Evolutionary conservation across 352 stramenopile genomes (phyloP), one percentile per base, ranked within the genome.

Genomic region (Halophytophthora batemanensis): DNA sequence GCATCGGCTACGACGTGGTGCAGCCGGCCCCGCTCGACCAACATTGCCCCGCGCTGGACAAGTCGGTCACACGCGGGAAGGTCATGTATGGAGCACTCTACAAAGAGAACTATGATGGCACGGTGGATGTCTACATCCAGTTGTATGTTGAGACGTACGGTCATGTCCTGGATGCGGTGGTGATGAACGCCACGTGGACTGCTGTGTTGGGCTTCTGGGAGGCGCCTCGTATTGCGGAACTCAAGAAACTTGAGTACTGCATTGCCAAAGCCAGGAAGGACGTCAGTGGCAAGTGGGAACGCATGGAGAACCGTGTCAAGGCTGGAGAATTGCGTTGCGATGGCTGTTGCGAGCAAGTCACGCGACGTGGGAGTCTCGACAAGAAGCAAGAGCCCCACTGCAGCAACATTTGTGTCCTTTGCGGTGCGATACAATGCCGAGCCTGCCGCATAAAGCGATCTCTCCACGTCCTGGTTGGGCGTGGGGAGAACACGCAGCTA

Each of bases 1-100:
- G 66, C 22, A 66, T 82, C 28, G 74, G 74, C 17, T 86, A 82
- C 39, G 61, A 81, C 44, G 46, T 86, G 38, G 56, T 83, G 67
- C 69, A 81, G 38, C 77, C 71, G 5, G 72, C 70, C 12, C 58
- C 74, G 14, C 42, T 85, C 14, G 43, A 56, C 4, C 45, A 69
- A 34, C n/a, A n/a, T n/a, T 71, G 65, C 31, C 45, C 36, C 11
- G 51, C 55, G 5, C 29, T 61, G 11, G 47, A 51, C 7, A 60
- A 69, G 42, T 50, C 59, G 13, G 56, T 73, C 47, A 67, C 69
- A 50, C 64, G 64, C 2, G 59, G 49, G 11, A 69, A 69, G 18
- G 65, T 69, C 25, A 64, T 73, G 60, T 56, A 66, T 44, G 64
- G 64, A 14, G 46, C 47, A 6, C 36, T 74, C n/a, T 74, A 64